Percentiles rank a stretch among this genome's conserved stretches.
Evolutionary conservation across 2,329 filamentous ascomycete genomes (phyloP).

Genomic region (Coniochaeta ligniaria): DNA sequence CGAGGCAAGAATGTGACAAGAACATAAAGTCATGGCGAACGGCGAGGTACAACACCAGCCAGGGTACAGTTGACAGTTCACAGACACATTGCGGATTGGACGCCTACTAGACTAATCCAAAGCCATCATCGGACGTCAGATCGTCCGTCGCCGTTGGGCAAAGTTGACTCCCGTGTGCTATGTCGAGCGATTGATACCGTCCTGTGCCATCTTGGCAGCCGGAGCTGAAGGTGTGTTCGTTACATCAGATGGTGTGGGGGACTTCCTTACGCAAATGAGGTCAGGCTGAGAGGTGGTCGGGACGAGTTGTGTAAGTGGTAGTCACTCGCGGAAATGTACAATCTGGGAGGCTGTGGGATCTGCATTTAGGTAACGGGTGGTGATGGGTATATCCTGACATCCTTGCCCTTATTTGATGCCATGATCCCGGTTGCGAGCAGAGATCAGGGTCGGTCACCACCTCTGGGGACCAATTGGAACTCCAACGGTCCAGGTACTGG

Average conservation of each 20-base stretch:
- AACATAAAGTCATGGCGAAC: neutral
- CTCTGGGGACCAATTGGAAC: neutral
- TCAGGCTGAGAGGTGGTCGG: neutral
- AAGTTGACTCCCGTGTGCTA: neutral
- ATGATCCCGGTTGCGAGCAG: neutral
- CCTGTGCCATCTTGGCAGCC: neutral
- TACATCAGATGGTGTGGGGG: neutral
- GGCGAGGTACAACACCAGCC: neutral
- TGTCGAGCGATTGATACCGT: neutral
- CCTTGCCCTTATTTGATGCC: neutral
- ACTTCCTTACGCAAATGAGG: neutral
- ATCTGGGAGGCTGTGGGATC: neutral
- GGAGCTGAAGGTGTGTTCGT: neutral
- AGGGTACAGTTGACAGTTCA: neutral
- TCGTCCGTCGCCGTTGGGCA: neutral
- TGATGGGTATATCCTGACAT: neutral
- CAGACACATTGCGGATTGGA: neutral
- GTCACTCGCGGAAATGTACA: neutral
- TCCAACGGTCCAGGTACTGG: neutral
- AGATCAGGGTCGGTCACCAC: neutral
- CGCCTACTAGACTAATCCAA: neutral
- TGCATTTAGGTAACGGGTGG: neutral
- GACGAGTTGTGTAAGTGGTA: neutral
- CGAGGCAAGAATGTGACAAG: neutral
- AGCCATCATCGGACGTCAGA: neutral